phyloP scores from a whole-genome alignment of 140 eudicot species.

The Anethum foeniculum region DNA sequence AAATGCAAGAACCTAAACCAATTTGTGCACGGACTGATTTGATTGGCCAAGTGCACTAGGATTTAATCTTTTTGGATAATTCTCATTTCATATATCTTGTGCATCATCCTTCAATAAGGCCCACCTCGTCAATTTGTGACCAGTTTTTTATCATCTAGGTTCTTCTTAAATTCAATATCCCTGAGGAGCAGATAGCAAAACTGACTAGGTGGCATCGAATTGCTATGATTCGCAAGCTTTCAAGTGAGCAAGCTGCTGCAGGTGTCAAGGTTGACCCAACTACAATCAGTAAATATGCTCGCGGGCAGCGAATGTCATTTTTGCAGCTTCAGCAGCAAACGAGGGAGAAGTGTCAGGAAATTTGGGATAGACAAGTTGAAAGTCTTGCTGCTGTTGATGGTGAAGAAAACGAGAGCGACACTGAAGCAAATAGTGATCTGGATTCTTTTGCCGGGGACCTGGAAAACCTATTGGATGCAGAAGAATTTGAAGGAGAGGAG shows the following conservation, averaged over 20 bases:
- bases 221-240: constrained; percentile 91
- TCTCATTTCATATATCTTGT: neutral
- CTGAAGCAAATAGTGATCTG: constrained; percentile 84
- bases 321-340: constrained; percentile 97
- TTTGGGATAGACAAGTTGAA: constrained; percentile 91
- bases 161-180: constrained; percentile 78
- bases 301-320: constrained; percentile 96
- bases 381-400: constrained; percentile 73
- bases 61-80: neutral
- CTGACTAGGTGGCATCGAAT: constrained; percentile 94
- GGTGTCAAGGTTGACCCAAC: constrained; percentile 87
- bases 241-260: constrained; percentile 98
- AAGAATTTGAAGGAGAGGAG: constrained; percentile 74
- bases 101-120: neutral
- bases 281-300: constrained; percentile 88
- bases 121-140: neutral
- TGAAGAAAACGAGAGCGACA: constrained; percentile 82
- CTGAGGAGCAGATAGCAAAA: constrained; percentile 87
- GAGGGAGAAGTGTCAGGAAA: constrained; percentile 94
- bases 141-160: constrained; percentile 33
- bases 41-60: neutral
- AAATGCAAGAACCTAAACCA: neutral
- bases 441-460: constrained; percentile 98
- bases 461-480: constrained; percentile 92
- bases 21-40: neutral